These are phyloP conservation scores for Tausonia pullulans DNA, from an alignment of 1,284 basidiomycete species.

Conservation along the genomic window DNA sequence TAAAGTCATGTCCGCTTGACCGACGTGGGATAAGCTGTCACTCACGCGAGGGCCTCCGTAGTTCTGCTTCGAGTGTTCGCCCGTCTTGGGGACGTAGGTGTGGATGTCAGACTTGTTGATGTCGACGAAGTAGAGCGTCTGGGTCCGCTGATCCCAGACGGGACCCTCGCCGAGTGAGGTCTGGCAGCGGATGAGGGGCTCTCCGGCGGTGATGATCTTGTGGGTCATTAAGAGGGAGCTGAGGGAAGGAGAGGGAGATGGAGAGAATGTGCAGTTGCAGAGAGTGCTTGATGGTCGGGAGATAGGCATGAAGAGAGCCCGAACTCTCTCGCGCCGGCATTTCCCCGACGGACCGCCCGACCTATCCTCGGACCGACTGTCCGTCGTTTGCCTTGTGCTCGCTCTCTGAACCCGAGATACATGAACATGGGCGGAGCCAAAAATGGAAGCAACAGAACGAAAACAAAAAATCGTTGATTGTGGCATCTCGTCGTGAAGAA, in stretches of 20 bases:
- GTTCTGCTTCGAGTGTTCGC: constrained; percentile 23
- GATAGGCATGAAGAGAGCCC: not conserved
- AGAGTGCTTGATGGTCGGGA: not conserved
- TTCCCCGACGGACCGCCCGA: too few species aligned
- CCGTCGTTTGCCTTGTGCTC: not conserved
- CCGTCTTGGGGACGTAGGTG: constrained; percentile 23
- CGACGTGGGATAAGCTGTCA: too few species aligned
- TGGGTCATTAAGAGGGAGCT: not conserved
- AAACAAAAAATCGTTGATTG: not conserved
- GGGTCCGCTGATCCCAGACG: constrained; percentile 5
- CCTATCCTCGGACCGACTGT: not conserved
- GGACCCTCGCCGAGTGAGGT: constrained; percentile 12
- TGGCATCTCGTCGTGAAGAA: not conserved
- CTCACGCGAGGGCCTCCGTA: constrained; percentile 21
- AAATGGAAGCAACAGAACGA: not conserved
- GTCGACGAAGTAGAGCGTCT: constrained; percentile 7
- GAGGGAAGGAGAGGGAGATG: not conserved
- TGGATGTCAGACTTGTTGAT: constrained; percentile 13
- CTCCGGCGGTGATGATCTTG: constrained; percentile 1
- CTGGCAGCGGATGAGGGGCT: constrained; percentile 12
- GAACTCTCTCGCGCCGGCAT: too few species aligned
- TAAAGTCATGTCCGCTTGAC: too few species aligned
- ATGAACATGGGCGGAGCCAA: not conserved
- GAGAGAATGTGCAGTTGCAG: not conserved
- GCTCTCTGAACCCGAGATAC: not conserved